Evolutionary conservation across 352 stramenopile species (phyloP).

Genomic region (Globisporangium solare): DNA sequence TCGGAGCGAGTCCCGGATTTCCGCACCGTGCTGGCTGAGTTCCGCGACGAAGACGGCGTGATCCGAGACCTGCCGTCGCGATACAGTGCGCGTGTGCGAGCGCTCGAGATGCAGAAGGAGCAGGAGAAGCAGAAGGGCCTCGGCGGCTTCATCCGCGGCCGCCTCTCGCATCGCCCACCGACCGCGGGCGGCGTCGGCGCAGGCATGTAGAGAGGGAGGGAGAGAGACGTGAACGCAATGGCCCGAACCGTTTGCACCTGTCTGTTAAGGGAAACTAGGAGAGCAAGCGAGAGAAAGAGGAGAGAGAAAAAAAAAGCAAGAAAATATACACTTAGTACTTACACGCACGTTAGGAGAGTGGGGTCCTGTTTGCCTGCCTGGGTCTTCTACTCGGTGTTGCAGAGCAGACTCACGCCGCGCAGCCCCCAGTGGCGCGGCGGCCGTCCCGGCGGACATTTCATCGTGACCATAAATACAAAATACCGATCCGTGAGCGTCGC

Average conservation of each 20-base stretch:
- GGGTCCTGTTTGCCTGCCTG: too few species aligned
- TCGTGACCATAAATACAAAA: conserved; percentile 96
- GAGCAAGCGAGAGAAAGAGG: too few species aligned
- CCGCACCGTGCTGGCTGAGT: conserved; percentile 67
- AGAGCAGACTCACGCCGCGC: conserved; percentile 91
- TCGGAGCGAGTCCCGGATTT: conserved; percentile 77
- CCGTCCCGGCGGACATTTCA: conserved; percentile 87
- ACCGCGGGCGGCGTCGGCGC: conserved; percentile 3
- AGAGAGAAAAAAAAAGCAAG: too few species aligned
- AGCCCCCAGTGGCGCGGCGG: conserved; percentile 93
- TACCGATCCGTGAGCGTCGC: conserved; percentile 92
- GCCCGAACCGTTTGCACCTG: too few species aligned
- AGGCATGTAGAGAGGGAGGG: conserved; percentile 8
- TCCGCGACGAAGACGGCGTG: conserved; percentile 78
- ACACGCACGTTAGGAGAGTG: too few species aligned
- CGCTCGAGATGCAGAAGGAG: conserved; percentile 78
- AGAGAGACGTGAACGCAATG: not conserved
- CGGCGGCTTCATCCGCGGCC: conserved; percentile 74
- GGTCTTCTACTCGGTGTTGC: conserved; percentile 89
- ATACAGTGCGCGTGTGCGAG: conserved; percentile 70
- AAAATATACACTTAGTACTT: too few species aligned
- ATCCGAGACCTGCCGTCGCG: conserved; percentile 73
- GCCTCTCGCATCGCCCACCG: conserved; percentile 58
- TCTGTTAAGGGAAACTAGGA: too few species aligned
- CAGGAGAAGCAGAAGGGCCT: conserved; percentile 81